These are phyloP conservation scores for Aspergillus ostianus DNA, from an alignment of 495 filamentous ascomycete genomes.

Conservation along the genomic window DNA sequence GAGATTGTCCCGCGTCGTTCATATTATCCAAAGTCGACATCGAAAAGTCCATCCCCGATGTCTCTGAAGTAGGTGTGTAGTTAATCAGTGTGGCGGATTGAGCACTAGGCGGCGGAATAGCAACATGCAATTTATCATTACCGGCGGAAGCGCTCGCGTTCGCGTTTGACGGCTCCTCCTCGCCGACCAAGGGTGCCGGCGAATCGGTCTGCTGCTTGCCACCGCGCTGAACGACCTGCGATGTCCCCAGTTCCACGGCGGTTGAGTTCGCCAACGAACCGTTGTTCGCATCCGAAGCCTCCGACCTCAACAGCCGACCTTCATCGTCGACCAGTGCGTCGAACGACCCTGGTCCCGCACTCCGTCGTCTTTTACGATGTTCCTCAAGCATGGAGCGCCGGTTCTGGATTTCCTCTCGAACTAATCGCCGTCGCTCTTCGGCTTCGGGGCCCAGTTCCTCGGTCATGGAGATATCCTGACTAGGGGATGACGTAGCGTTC, in stretches of 20 bases:
- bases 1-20: constrained; percentile 13
- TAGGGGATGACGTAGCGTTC: constrained; percentile 18
- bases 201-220: constrained; percentile 35
- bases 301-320: constrained; percentile 40
- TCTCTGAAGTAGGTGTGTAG: constrained; percentile 49
- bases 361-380: constrained; percentile 25
- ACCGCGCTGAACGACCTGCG: constrained; percentile 57
- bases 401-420: constrained; percentile 72
- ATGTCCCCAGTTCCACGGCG: constrained; percentile 41
- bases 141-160: constrained; percentile 5
- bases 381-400: constrained; percentile 49
- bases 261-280: constrained; percentile 39
- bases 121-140: constrained; percentile 25
- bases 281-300: constrained; percentile 3
- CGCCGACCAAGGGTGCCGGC: background rate
- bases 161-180: constrained; percentile 22
- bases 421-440: constrained; percentile 65
- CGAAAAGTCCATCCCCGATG: constrained; percentile 22
- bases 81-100: constrained; percentile 42
- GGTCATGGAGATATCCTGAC: constrained; percentile 51
- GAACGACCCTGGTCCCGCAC: constrained; percentile 41
- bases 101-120: constrained; percentile 36
- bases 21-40: constrained; percentile 5
- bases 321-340: constrained; percentile 55
- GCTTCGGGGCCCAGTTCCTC: constrained; percentile 62